Base-by-base conservation (phyloP, 352 stramenopile genomes). In the Globisporangium nodosum region DNA sequence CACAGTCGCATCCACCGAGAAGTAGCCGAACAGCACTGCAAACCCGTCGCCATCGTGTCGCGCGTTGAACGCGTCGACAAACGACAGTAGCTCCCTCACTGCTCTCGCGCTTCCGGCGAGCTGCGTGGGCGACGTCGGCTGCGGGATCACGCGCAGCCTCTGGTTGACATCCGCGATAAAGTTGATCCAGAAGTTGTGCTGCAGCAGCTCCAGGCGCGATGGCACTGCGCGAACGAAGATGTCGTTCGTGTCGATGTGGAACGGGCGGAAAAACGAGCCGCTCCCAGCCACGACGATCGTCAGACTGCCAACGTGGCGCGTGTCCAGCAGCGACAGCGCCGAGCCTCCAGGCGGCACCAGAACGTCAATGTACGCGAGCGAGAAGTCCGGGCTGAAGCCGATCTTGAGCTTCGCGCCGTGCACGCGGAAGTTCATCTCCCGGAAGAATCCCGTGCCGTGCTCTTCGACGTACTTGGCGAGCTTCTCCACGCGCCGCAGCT, bases 141-240 rank as follows among this genome's bases (percentile, higher is more conserved):
- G 82, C 12, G 83, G 71, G 33, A 94, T 48, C 9, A 85, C 60
- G 16, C 79, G 81, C n/a, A 93, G 55, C 31, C 74, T 69, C 61
- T 81, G 70, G 59, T 95, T 93, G 13, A 87, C 61, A 3, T 81
- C 77, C 3, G 78, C 83, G 15, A 92, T 69, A 60, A 92, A 93
- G 49, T 92, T 78, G 59, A 93, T 89, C 85, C 85, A 95, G 50
- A 90, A 91, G 48, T 76, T 71, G 48, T 95, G 79, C 24, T 92
- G 71, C 35, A 95, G 52, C 11, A 93, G 62, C 50, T 83, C 69
- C 8, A 95, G 64, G 2, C 72, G 74, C 11, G 76, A 78, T 18
- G 85, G 83, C 27, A 93, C 77, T 2, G 82, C 78, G 5, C 85
- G 83, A 12, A 95, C 74, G 39, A 89, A 68, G 13, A 88, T 81